Conservation (phyloP, 306 rosid species). For the Lagenaria siceraria region DNA sequence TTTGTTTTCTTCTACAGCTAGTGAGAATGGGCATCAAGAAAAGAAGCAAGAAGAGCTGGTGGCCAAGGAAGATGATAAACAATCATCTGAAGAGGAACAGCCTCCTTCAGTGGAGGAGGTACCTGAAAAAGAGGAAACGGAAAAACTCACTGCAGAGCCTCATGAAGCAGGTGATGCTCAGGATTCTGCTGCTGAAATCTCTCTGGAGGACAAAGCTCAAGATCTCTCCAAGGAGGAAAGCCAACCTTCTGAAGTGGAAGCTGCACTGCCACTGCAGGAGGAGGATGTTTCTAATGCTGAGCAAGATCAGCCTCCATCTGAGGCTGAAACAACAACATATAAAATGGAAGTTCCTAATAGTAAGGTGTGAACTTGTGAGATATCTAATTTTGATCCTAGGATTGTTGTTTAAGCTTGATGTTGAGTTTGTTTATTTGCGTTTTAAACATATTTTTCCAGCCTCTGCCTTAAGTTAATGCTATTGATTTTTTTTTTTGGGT, state of each 20-base stretch:
- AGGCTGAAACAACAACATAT: conserved; percentile 21
- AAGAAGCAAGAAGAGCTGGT: conserved; percentile 20
- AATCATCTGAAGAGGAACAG: conserved; percentile 21
- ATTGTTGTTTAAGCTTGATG: neutral
- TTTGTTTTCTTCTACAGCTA: conserved; percentile 22
- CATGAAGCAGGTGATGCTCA: conserved; percentile 11
- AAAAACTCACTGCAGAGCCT: conserved; percentile 14
- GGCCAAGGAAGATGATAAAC: conserved; percentile 14
- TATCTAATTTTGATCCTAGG: neutral
- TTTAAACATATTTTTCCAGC: neutral
- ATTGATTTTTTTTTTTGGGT: neutral
- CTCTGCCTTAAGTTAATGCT: neutral
- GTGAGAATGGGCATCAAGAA: conserved; percentile 56
- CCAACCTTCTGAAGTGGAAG: conserved; percentile 18
- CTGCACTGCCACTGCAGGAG: conserved; percentile 36
- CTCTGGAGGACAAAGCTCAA: conserved; percentile 20
- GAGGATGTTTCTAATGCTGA: conserved; percentile 19
- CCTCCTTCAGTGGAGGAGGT: conserved; percentile 22
- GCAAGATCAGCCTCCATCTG: conserved; percentile 25
- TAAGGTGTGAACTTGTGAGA: conserved; percentile 35
- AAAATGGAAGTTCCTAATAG: conserved; percentile 87
- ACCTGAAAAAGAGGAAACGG: conserved; percentile 10
- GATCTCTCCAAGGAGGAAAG: conserved; percentile 32
- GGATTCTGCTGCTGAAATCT: conserved; percentile 20
- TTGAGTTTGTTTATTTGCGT: neutral